These are phyloP conservation scores for Coemansia sp. DNA, from an alignment of 192 early-diverging fungal genomes.

Conservation along the genomic window DNA sequence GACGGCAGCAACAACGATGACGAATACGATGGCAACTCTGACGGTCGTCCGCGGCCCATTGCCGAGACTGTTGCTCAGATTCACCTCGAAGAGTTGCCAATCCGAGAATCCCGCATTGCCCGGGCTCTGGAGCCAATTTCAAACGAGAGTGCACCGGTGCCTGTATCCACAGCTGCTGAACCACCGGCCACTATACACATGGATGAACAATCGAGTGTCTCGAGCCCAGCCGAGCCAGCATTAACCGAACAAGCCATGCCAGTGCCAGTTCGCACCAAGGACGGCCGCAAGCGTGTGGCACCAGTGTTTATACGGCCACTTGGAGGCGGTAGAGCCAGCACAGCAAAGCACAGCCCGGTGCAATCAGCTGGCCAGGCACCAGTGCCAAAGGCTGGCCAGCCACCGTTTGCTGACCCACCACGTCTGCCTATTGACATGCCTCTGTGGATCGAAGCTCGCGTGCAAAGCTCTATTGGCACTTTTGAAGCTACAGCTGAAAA, in stretches of 20 bases:
- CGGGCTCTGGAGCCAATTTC: slow-evolving; percentile 3
- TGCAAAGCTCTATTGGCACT: background rate
- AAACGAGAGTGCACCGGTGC: background rate
- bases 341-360: background rate
- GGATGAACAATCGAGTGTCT: no score
- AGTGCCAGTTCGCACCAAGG: slow-evolving; percentile 57
- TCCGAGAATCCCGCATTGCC: slow-evolving; percentile 32
- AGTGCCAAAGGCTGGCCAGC: background rate
- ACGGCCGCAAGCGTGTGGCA: slow-evolving; percentile 83
- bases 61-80: slow-evolving; percentile 64
- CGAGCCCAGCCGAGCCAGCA: background rate
- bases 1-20: background rate
- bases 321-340: slow-evolving; percentile 3
- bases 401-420: background rate
- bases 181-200: background rate
- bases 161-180: background rate
- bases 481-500: background rate
- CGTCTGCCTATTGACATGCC: background rate
- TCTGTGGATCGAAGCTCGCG: slow-evolving; percentile 1
- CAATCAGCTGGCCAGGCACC: background rate
- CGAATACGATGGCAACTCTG: slow-evolving; percentile 30
- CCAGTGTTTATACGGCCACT: slow-evolving; percentile 60
- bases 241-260: slow-evolving; percentile 57
- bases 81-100: slow-evolving; percentile 57
- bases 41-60: slow-evolving; percentile 45